Base-by-base conservation (phyloP, 352 stramenopile species). In the Phytopythium ostracodes region DNA sequence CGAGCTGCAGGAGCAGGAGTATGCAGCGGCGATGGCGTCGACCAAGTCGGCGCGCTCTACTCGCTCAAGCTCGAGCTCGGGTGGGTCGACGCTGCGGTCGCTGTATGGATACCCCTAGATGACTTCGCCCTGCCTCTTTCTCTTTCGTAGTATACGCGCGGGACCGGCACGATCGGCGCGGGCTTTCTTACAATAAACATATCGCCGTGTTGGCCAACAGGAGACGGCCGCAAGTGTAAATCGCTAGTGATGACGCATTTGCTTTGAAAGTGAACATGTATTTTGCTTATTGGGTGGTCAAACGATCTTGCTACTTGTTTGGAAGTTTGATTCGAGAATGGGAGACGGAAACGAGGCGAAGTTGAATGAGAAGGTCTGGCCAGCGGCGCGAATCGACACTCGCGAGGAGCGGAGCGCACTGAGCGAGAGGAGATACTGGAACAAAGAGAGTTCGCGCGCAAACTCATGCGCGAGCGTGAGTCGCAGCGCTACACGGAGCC, bases 1-100 rank as follows among this genome's bases (percentile, higher is more conserved):
- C 14, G 73, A 70, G 31, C 54, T 92, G 20, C 83, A 92, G 50
- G 77, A 92, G 60, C 76, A 89, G 57, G 82, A 92, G 64, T 88
- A 73, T 68, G 70, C 62, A 2, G 50, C 50, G 3, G 50, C 50
- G 25, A 33, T 56, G 50, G 50, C 50, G 15, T 56, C 50, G 27
- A 56, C 50, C 29, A 29, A 56, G 15, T 56, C 50, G 50, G 27
- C 59, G 56, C 75, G 65, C 40, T 68, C 64, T 47, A 84, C 61
- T 55, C 75, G 59, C 46, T 60, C 51, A 43, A 76, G 33, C 29
- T 62, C 69, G 9, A 76, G 33, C 29, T 62, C 69, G 9, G 43
- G 31, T 18, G 33, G 52, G 14, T 58, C 52, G 31, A 43, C 52
- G 20, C n/a, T 46, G 52, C 52, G 52, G 52, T 58, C 52, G 29